These are phyloP conservation scores for Nakazawaea holstii DNA, from an alignment of 805 yeast species.

Conservation along the genomic window DNA sequence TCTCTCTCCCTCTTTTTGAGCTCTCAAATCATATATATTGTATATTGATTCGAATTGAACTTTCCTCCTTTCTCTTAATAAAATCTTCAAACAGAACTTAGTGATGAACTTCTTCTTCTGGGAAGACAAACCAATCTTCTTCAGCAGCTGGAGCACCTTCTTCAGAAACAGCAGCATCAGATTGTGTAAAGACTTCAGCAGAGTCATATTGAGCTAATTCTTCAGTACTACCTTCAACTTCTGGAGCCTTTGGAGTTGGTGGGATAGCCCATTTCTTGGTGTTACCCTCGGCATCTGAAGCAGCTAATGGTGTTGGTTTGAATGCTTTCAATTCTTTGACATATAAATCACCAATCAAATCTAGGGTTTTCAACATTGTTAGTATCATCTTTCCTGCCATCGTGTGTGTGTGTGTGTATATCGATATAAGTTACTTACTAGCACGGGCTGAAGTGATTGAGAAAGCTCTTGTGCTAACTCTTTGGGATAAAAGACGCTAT, in stretches of 20 bases:
- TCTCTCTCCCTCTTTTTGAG: neutral
- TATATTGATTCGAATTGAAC: too few species aligned
- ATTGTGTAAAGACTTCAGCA: conserved; percentile 65
- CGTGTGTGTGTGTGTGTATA: neutral
- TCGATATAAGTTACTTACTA: conserved; percentile 15
- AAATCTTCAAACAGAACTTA: conserved; percentile 16
- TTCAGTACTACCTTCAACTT: conserved; percentile 60
- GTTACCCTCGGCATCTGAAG: conserved; percentile 69
- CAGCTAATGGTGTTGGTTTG: conserved; percentile 75
- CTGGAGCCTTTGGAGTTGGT: conserved; percentile 69
- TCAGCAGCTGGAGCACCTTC: conserved; percentile 34
- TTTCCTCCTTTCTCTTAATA: neutral
- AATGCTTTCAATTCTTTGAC: conserved; percentile 81
- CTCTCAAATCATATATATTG: neutral
- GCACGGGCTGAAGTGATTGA: conserved; percentile 28
- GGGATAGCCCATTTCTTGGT: conserved; percentile 85
- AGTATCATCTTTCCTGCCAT: neutral
- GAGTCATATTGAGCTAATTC: conserved; percentile 66
- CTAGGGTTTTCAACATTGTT: conserved; percentile 15
- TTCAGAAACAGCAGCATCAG: conserved; percentile 36
- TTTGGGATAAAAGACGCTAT: conserved; percentile 18
- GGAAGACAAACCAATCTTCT: conserved; percentile 80
- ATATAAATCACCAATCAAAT: conserved; percentile 81
- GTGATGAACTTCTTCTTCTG: conserved; percentile 58
- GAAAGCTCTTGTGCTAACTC: conserved; percentile 28